phyloP scores from a whole-genome alignment of 2,329 filamentous ascomycete species.

The Sarocladium oryzae region DNA sequence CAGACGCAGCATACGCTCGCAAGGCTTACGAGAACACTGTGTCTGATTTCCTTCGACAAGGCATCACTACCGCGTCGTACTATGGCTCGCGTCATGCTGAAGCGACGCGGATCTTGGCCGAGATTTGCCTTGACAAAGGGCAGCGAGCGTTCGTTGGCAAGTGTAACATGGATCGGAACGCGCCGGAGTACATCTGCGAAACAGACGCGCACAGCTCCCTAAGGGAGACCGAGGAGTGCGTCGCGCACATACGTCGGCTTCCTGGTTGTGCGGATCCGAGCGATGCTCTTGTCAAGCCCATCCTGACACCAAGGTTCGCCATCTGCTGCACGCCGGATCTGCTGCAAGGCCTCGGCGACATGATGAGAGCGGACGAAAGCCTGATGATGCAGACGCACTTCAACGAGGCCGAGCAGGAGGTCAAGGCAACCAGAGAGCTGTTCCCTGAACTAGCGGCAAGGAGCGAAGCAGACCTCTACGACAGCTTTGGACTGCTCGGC shows the following conservation, averaged over 20 bases:
- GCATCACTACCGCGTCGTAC: conserved; percentile 56
- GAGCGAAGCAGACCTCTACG: conserved; percentile 55
- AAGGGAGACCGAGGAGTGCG: conserved; percentile 40
- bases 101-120: conserved; percentile 50
- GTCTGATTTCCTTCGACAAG: conserved; percentile 52
- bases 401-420: conserved; percentile 57
- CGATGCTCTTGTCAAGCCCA: conserved; percentile 37
- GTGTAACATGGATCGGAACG: conserved; percentile 54
- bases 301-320: conserved; percentile 35
- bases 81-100: conserved; percentile 50
- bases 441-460: conserved; percentile 43
- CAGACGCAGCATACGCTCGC: conserved; percentile 44
- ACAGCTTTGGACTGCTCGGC: conserved; percentile 46
- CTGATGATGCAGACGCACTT: conserved; percentile 62
- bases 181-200: conserved; percentile 49
- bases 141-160: conserved; percentile 57
- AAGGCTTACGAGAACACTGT: conserved; percentile 47
- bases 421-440: conserved; percentile 44
- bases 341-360: conserved; percentile 20
- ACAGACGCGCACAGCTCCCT: conserved; percentile 38
- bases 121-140: conserved; percentile 43
- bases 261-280: conserved; percentile 32
- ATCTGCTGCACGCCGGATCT: conserved; percentile 44
- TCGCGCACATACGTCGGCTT: conserved; percentile 34
- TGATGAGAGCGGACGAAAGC: not conserved